A percentile compares a stretch with the other conserved stretches of the same genome.
Conservation (phyloP, 1,284 basidiomycete species). For the Porodaedalea pini region DNA sequence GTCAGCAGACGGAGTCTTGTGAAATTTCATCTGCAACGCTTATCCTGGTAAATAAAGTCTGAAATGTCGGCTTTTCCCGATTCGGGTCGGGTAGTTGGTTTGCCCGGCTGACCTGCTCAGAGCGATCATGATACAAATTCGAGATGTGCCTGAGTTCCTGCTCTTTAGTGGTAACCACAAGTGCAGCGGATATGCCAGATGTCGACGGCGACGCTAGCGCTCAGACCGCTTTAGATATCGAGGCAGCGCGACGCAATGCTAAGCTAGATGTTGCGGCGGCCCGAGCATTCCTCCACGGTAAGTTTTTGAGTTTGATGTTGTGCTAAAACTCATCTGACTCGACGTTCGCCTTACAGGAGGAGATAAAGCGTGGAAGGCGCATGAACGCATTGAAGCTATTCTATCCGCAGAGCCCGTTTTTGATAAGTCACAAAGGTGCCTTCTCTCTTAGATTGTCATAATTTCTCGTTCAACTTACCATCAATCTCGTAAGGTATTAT, state of each 20-base stretch:
- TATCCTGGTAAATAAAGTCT: neutral
- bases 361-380: slow-evolving; percentile 44
- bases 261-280: slow-evolving; percentile 40
- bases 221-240: slow-evolving; percentile 52
- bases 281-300: slow-evolving; percentile 50
- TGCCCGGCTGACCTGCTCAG: neutral
- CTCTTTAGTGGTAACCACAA: neutral
- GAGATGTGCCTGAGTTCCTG: neutral
- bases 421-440: slow-evolving; percentile 56
- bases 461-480: neutral
- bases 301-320: slow-evolving; percentile 21
- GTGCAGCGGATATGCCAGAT: neutral
- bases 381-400: slow-evolving; percentile 44
- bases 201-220: slow-evolving; percentile 10
- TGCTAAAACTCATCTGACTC: neutral
- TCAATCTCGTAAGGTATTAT: slow-evolving; percentile 39
- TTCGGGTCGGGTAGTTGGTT: neutral
- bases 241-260: slow-evolving; percentile 39
- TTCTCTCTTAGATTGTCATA: neutral
- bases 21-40: neutral
- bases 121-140: neutral
- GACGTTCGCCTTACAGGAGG: slow-evolving; percentile 37
- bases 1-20: neutral
- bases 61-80: neutral
- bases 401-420: slow-evolving; percentile 59